Base-by-base conservation (phyloP, 805 yeast species). In the Cyberlindnera euphorbiae region DNA sequence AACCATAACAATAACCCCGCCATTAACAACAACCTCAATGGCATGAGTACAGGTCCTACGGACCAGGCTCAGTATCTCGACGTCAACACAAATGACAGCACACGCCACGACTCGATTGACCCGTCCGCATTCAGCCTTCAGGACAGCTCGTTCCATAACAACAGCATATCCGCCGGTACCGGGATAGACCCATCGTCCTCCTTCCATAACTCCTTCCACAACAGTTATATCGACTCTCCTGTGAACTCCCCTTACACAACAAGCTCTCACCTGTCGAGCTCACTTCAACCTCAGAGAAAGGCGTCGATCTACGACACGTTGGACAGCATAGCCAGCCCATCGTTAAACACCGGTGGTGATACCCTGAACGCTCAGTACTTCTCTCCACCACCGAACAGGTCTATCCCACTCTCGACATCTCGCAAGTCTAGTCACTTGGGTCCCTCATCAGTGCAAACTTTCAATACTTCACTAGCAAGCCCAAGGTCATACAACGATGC, bases 301-400 rank as follows among this genome's bases (percentile, higher is more conserved):
- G 43, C 44, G 21, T 52, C 56, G 8, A 32, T 50, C 6, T 50
- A 52, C 28, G 56, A 52, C 24, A 42, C 47, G 2, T 33, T 49
- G n/a, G 56, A 51, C 14, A 41, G 50, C 17, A 38, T 52, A 2
- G 39, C 50, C 21, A 44, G 43, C 32, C 54, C 49, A 13, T 45
- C 41, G 29, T 37, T 32, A 30, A 15, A 32, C 13, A 6, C n/a
- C 26, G 26, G 8, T 14, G 11, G 11, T 19, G 45, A 37, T 28
- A 26, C 38, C 7, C 22, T 45, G 7, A 29, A 41, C 8, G 35
- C 52, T 5, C 50, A 48, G 26, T 55, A 55, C 35, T 47, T 55
- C 26, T 52, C 56, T 10, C 59, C 59, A 3, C 44, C 46, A 3
- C 36, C 52, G 2, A 35, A 35, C 30, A 42, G 39, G 29, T 22